Evolutionary conservation across 768 basidiomycete genomes (phyloP).

Genomic region (Flagelloscypha sp.): DNA sequence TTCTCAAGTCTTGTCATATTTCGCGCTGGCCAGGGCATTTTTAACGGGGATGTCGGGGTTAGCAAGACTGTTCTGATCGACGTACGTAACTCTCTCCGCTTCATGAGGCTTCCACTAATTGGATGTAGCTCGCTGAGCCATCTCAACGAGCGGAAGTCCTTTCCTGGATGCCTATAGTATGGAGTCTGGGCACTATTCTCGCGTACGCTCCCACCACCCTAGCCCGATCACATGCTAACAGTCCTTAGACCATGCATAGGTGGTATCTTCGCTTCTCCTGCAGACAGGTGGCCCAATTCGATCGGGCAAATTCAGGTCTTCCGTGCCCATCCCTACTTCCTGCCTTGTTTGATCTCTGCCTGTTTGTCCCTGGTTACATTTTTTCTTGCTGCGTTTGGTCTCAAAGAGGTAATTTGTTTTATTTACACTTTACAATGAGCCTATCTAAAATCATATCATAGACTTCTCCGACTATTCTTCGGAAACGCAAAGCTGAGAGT

Average conservation of each 20-base stretch:
- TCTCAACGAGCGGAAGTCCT: slow-evolving; percentile 18
- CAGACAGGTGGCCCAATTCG: slow-evolving; percentile 10
- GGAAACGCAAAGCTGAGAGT: too few relatives aligned
- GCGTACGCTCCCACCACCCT: slow-evolving; percentile 17
- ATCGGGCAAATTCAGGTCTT: slow-evolving; percentile 13
- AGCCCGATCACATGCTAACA: too few relatives aligned
- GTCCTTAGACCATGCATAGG: slow-evolving; percentile 6
- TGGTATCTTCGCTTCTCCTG: slow-evolving; percentile 13
- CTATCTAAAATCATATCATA: too few relatives aligned
- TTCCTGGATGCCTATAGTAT: slow-evolving; percentile 20
- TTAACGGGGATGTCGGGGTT: slow-evolving; percentile 27
- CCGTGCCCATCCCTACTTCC: slow-evolving; percentile 15
- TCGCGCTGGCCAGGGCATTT: slow-evolving; percentile 20
- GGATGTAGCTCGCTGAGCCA: background rate
- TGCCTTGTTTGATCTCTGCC: slow-evolving; percentile 15
- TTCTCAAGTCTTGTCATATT: slow-evolving; percentile 27
- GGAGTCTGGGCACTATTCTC: slow-evolving; percentile 18
- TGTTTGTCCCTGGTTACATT: slow-evolving; percentile 7
- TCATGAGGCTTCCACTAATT: slow-evolving; percentile 1
- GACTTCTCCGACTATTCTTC: too few relatives aligned
- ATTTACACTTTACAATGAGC: too few relatives aligned
- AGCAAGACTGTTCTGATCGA: slow-evolving; percentile 25
- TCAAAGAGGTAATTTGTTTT: slow-evolving; percentile 12
- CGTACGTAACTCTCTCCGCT: too few relatives aligned
- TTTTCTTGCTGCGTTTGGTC: slow-evolving; percentile 4